Evolutionary conservation across 179 eudicot genomes (phyloP).

Genomic region (Carnegiea gigantea): DNA sequence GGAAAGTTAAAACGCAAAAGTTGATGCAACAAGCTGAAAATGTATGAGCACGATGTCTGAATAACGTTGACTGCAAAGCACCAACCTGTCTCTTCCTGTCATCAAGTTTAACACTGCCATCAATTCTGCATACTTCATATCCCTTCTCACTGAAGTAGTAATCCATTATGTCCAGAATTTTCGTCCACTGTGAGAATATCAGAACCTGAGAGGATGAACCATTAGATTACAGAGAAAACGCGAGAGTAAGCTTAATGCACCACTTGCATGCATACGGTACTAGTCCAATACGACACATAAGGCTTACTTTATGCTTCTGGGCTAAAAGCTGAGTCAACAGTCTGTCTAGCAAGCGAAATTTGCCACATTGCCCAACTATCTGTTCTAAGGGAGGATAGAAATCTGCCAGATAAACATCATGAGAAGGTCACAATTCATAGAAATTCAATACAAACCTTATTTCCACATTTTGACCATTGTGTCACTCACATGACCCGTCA

Average conservation of each 20-base stretch:
- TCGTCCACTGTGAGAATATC: slow-evolving; percentile 96
- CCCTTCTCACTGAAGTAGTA: slow-evolving; percentile 91
- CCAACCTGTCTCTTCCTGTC: slow-evolving; percentile 84
- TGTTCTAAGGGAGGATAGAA: slow-evolving; percentile 83
- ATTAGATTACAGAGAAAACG: slow-evolving; percentile 4
- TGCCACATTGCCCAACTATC: slow-evolving; percentile 91
- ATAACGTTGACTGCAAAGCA: background rate
- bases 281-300: background rate
- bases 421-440: slow-evolving; percentile 1
- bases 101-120: slow-evolving; percentile 80
- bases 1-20: background rate
- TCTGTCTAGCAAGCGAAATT: slow-evolving; percentile 79
- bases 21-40: background rate
- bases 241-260: background rate
- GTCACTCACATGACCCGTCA: slow-evolving; percentile 82
- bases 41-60: background rate
- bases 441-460: background rate
- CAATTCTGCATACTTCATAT: slow-evolving; percentile 82
- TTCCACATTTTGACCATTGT: background rate
- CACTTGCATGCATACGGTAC: background rate
- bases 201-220: slow-evolving; percentile 56
- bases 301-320: slow-evolving; percentile 76
- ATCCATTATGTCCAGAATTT: slow-evolving; percentile 81
- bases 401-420: slow-evolving; percentile 39
- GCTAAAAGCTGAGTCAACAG: slow-evolving; percentile 64